A percentile compares a stretch with the other conserved stretches of the same genome.
Conservation (phyloP, 2,329 filamentous ascomycete genomes). For the Dactylonectria estremocensis region DNA sequence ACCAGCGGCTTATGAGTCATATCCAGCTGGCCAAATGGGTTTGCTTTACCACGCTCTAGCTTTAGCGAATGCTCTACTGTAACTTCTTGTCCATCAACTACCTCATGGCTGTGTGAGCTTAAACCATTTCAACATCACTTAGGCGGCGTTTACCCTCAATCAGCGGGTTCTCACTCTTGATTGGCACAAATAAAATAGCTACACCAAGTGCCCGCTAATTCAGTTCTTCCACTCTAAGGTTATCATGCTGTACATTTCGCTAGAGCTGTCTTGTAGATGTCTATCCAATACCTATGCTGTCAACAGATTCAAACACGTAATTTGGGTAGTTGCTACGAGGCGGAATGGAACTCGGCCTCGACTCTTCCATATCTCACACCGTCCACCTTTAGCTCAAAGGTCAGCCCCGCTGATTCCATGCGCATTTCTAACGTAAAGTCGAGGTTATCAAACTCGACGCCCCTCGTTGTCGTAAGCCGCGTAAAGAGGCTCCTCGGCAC, state of each 20-base stretch:
- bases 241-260: constrained; percentile 15
- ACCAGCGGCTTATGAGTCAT: too few species aligned
- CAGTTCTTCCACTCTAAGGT: too few species aligned
- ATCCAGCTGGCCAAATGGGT: too few species aligned
- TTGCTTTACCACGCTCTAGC: too few species aligned
- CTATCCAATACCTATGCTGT: constrained; percentile 6
- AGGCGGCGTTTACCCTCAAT: too few species aligned
- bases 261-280: constrained; percentile 5
- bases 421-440: constrained; percentile 89
- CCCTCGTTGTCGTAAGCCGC: constrained; percentile 81
- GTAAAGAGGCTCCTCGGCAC: constrained; percentile 83
- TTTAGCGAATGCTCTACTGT: too few species aligned
- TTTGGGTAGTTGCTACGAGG: neutral
- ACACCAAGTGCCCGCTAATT: too few species aligned
- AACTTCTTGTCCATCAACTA: too few species aligned
- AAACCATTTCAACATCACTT: too few species aligned
- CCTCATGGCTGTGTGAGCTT: too few species aligned
- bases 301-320: neutral
- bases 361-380: constrained; percentile 83
- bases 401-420: constrained; percentile 82
- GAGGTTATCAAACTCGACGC: constrained; percentile 86
- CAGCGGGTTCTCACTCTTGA: too few species aligned
- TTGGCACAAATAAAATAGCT: too few species aligned
- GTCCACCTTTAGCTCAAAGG: constrained; percentile 85
- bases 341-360: constrained; percentile 81